Evolutionary conservation across 805 yeast genomes (phyloP).

Genomic region (Jamesozyma spencerorum): DNA sequence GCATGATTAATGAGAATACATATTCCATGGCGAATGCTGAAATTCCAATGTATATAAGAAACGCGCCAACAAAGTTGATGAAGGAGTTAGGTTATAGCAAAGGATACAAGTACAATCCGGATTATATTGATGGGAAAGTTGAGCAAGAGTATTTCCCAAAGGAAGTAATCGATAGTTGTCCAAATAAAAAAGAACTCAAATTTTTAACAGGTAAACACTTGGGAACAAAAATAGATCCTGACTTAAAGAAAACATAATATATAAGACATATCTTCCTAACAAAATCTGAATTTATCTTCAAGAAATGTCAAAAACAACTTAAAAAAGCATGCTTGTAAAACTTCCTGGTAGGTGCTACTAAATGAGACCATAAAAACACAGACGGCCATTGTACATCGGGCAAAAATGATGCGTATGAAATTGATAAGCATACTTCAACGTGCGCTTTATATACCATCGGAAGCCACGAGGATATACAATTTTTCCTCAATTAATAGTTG

Average conservation of each 20-base stretch:
- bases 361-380: too few species aligned
- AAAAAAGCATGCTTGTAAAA: too few species aligned
- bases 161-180: slow-evolving; percentile 32
- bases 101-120: slow-evolving; percentile 84
- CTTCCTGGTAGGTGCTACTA: too few species aligned
- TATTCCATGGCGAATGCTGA: slow-evolving; percentile 40
- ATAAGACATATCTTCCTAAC: neutral
- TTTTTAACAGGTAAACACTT: slow-evolving; percentile 48
- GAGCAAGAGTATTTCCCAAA: slow-evolving; percentile 69
- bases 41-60: slow-evolving; percentile 71
- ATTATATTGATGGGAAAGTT: slow-evolving; percentile 61
- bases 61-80: slow-evolving; percentile 93
- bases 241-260: slow-evolving; percentile 18
- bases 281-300: too few species aligned
- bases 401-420: too few species aligned
- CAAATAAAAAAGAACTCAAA: slow-evolving; percentile 28
- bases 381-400: too few species aligned
- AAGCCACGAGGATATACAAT: too few species aligned
- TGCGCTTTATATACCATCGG: too few species aligned
- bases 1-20: slow-evolving; percentile 45
- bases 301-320: too few species aligned
- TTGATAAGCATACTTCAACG: too few species aligned
- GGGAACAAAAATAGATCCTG: slow-evolving; percentile 41
- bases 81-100: slow-evolving; percentile 76
- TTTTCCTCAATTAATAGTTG: too few species aligned